Evolutionary conservation across 2,329 filamentous ascomycete genomes (phyloP).

Genomic region (Didymella arachidicola): DNA sequence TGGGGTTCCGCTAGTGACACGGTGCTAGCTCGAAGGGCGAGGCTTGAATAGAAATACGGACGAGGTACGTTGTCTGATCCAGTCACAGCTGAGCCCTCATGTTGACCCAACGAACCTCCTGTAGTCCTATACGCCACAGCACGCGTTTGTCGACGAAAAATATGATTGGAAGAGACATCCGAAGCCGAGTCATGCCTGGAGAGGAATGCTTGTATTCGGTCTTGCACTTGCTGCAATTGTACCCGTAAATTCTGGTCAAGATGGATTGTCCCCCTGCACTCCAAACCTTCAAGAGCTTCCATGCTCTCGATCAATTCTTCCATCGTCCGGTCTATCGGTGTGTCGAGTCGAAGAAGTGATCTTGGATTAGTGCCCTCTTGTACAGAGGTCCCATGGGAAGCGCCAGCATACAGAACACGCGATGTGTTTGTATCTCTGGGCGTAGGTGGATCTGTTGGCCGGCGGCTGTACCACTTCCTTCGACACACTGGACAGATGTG

Average conservation of each 20-base stretch:
- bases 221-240: slow-evolving; percentile 7
- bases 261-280: background rate
- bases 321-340: background rate
- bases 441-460: background rate
- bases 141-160: background rate
- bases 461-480: slow-evolving; percentile 18
- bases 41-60: background rate
- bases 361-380: background rate
- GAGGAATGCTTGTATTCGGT: slow-evolving; percentile 3
- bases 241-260: background rate
- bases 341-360: background rate
- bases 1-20: background rate
- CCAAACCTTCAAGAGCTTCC: slow-evolving; percentile 1
- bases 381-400: background rate
- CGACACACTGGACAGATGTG: slow-evolving; percentile 24
- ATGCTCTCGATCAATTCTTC: background rate
- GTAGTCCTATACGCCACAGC: background rate
- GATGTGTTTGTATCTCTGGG: slow-evolving; percentile 12
- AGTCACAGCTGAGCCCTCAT: background rate
- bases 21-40: background rate
- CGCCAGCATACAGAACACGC: slow-evolving; percentile 1
- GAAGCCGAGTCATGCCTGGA: background rate
- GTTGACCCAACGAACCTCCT: background rate
- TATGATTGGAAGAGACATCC: background rate
- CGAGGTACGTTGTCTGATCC: background rate